Evolutionary conservation across 225 moss, liverwort and hornwort species (phyloP).

Genomic region (Pseudisothecium myosuroides): DNA sequence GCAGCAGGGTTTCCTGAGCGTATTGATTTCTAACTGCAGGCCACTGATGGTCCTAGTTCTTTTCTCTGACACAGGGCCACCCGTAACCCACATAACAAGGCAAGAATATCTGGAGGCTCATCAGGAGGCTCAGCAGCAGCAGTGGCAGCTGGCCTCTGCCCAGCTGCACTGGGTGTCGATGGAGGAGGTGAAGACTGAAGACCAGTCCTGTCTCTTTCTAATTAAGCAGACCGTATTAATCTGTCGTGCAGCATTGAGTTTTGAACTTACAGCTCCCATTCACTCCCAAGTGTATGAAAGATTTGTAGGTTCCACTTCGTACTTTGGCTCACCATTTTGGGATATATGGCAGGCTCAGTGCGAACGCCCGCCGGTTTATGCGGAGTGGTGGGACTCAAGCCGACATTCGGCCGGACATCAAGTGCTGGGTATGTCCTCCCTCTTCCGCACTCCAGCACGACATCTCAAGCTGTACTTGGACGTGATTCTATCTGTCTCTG

Average conservation of each 20-base stretch:
- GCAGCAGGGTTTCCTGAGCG: not conserved
- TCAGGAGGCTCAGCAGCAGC: conserved; percentile 88
- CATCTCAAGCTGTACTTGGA: not conserved
- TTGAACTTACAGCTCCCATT: not conserved
- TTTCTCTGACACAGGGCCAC: conserved; percentile 18
- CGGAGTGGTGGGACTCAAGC: conserved; percentile 81
- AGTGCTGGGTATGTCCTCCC: conserved; percentile 40
- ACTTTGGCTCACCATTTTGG: not conserved
- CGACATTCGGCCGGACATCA: conserved; percentile 83
- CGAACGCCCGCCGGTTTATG: conserved; percentile 93
- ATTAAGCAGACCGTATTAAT: not conserved
- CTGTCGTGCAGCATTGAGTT: not conserved
- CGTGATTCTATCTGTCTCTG: not conserved
- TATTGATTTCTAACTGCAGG: not conserved
- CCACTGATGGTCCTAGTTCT: not conserved
- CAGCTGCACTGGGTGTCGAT: conserved; percentile 86
- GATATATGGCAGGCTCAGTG: conserved; percentile 54
- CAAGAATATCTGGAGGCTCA: conserved; percentile 67
- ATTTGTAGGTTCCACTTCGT: not conserved
- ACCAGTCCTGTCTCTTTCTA: not conserved
- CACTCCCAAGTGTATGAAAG: not conserved
- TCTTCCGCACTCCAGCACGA: not conserved
- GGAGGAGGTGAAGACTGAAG: conserved; percentile 50
- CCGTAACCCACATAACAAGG: conserved; percentile 67
- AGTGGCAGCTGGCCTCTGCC: conserved; percentile 76